Percentiles rank a stretch among this genome's conserved stretches.
Evolutionary conservation across 345 rosid species (phyloP).

Genomic region (Lumnitzera racemosa): DNA sequence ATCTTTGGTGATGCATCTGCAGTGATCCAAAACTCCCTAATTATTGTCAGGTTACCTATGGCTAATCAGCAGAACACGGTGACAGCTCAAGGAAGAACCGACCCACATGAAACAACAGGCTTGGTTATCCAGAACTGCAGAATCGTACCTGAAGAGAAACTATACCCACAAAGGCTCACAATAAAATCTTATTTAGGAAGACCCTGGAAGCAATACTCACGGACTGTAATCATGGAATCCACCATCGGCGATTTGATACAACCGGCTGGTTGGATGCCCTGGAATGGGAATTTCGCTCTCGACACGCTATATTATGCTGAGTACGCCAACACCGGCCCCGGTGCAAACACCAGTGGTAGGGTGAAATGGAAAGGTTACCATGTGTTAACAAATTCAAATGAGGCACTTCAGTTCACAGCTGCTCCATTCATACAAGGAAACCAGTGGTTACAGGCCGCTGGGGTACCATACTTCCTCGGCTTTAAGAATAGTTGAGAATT

Average conservation of each 20-base stretch:
- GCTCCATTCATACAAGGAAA: slow-evolving; percentile 26
- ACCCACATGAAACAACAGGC: slow-evolving; percentile 21
- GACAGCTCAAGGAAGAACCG: slow-evolving; percentile 36
- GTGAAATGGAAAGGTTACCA: slow-evolving; percentile 43
- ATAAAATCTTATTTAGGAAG: slow-evolving; percentile 40
- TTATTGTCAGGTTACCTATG: slow-evolving; percentile 41
- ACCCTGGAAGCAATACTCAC: slow-evolving; percentile 45
- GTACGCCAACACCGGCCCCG: slow-evolving; percentile 42
- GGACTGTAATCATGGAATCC: slow-evolving; percentile 44
- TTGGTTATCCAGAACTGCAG: slow-evolving; percentile 52
- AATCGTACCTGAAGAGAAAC: slow-evolving; percentile 44
- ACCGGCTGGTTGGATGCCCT: slow-evolving; percentile 40
- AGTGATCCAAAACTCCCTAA: slow-evolving; percentile 39
- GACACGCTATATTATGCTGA: slow-evolving; percentile 43
- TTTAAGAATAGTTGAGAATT: slow-evolving; percentile 8
- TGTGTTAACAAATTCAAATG: slow-evolving; percentile 15
- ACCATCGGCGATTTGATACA: slow-evolving; percentile 44
- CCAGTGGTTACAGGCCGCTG: slow-evolving; percentile 24
- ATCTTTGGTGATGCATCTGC: slow-evolving; percentile 36
- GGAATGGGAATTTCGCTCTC: slow-evolving; percentile 22
- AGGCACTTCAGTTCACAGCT: slow-evolving; percentile 30
- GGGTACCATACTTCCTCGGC: slow-evolving; percentile 22
- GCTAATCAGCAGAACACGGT: slow-evolving; percentile 36
- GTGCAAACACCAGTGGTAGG: slow-evolving; percentile 29
- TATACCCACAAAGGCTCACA: slow-evolving; percentile 19